Evolutionary conservation across 1,284 basidiomycete genomes (phyloP).

Genomic region (Boletellus sp.): DNA sequence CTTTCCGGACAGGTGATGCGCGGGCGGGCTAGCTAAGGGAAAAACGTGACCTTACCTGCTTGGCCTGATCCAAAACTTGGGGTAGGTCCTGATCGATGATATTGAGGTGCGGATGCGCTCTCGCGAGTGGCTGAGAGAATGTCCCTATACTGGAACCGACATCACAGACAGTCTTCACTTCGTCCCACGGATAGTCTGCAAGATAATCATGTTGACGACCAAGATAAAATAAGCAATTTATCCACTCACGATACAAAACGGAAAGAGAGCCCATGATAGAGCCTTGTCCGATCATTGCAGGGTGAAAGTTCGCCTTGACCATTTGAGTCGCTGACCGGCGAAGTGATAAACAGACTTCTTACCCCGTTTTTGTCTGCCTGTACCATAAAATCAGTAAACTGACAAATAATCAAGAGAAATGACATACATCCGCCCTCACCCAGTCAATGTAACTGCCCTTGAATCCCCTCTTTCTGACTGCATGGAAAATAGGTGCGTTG

Average conservation of each 20-base stretch:
- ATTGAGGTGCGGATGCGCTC: constrained; percentile 39
- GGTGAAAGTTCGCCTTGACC: constrained; percentile 17
- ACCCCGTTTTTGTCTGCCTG: constrained; percentile 24
- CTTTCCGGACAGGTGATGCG: not conserved
- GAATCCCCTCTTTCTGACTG: constrained; percentile 18
- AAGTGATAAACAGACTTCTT: not conserved
- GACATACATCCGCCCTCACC: constrained; percentile 21
- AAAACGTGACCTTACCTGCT: constrained; percentile 13
- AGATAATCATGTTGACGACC: not conserved
- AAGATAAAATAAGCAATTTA: not conserved
- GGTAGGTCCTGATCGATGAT: constrained; percentile 46
- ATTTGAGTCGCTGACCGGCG: not conserved
- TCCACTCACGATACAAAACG: constrained; percentile 24
- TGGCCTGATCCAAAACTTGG: constrained; percentile 36
- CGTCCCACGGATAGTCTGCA: constrained; percentile 43
- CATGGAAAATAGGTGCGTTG: constrained; percentile 26
- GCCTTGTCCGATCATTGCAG: constrained; percentile 21
- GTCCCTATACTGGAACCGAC: constrained; percentile 47
- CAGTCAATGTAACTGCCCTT: constrained; percentile 24
- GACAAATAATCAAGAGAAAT: not conserved
- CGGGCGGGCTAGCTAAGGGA: not conserved
- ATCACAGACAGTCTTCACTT: constrained; percentile 43
- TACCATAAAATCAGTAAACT: not conserved
- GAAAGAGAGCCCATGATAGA: constrained; percentile 22
- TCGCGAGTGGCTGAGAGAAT: constrained; percentile 40